A percentile compares a stretch with the other conserved stretches of the same genome.
Conservation (phyloP, 306 rosid genomes). For the Trichosanthes cucumerina region DNA sequence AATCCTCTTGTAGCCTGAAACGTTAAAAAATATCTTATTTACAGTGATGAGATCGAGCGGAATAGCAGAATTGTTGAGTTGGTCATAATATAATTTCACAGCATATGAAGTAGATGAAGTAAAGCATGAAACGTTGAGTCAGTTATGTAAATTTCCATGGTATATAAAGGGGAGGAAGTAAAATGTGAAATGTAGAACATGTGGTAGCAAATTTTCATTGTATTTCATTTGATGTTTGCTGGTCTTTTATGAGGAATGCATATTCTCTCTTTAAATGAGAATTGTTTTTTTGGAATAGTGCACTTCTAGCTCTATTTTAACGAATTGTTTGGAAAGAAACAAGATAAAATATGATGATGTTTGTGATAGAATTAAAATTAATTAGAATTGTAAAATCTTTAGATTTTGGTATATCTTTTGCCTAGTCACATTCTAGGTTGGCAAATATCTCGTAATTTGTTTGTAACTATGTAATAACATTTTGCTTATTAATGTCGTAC, state of each 20-base stretch:
- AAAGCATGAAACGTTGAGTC: not conserved
- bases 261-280: not conserved
- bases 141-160: not conserved
- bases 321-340: not conserved
- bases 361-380: not conserved
- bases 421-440: not conserved
- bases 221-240: not conserved
- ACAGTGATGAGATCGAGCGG: not conserved
- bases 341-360: not conserved
- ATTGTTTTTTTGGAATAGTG: not conserved
- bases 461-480: not conserved
- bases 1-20: not conserved
- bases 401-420: not conserved
- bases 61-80: not conserved
- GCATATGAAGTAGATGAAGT: not conserved
- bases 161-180: not conserved
- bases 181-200: not conserved
- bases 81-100: not conserved
- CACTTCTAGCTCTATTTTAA: not conserved
- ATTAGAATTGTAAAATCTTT: not conserved
- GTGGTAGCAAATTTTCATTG: not conserved
- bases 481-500: not conserved
- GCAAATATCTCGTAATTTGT: not conserved
- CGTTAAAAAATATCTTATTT: not conserved
- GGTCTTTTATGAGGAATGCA: not conserved